Conservation (phyloP, 2,329 filamentous ascomycete species). For the Aulographum hederae region DNA sequence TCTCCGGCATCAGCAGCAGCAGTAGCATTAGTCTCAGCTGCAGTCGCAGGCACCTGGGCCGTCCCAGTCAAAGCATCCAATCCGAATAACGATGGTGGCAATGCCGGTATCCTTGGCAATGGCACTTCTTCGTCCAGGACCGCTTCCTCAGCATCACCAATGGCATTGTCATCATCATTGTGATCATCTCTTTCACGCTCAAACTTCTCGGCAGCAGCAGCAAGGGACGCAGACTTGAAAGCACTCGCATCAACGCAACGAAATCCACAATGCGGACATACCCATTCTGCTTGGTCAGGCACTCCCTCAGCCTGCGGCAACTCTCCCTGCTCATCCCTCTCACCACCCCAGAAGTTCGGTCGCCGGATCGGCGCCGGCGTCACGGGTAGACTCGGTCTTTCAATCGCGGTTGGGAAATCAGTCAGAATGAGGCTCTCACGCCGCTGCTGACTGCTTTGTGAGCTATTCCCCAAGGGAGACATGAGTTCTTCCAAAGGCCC, state of each 20-base stretch:
- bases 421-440: constrained; percentile 51
- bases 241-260: background rate
- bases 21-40: too few species aligned
- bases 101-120: background rate
- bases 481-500: constrained; percentile 10
- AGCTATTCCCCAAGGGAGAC: constrained; percentile 13
- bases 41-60: too few species aligned
- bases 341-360: constrained; percentile 47
- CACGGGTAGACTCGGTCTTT: constrained; percentile 76
- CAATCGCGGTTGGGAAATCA: constrained; percentile 68
- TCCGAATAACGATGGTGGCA: background rate
- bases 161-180: background rate
- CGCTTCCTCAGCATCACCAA: background rate
- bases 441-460: constrained; percentile 16
- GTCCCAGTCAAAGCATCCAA: background rate
- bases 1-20: too few species aligned
- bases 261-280: constrained; percentile 38
- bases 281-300: constrained; percentile 79
- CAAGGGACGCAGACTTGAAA: background rate
- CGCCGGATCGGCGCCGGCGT: constrained; percentile 68
- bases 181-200: background rate
- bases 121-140: background rate
- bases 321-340: constrained; percentile 34
- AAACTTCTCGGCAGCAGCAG: background rate
- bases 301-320: constrained; percentile 68